Evolutionary conservation across 2,329 filamentous ascomycete genomes (phyloP), one percentile per base, ranked within the genome.

Genomic region (Claviceps sorghi): DNA sequence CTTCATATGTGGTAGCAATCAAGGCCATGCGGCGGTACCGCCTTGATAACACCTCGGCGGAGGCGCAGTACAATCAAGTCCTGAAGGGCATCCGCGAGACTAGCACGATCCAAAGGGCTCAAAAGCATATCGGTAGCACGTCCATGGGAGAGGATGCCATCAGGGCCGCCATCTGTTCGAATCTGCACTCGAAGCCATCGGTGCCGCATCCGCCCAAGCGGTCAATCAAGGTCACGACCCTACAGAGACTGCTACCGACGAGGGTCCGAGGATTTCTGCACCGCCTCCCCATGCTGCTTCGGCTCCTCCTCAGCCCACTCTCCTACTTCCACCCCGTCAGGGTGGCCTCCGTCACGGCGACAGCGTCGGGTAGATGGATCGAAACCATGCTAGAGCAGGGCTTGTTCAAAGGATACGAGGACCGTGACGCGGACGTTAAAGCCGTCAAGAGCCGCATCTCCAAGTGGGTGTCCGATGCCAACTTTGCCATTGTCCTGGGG

Each of bases 211-310:
- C 52, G 15, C 52, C 52, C 17, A 51, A 6, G 15, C 52, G 48
- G 10, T 53, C 52, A 11, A 26, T 53, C 30, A 53, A 53, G 38
- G 52, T 53, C 10, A 53, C 52, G 29, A 53, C 52, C 15, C 21
- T 53, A 34, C 52, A 53, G 32, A 34, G n/a, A 26, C 36, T 53
- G n/a, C 8, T 34, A 10, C 21, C 52, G 2, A 26, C 43, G 4
- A 42, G 34, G 10, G 21, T 51, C 15, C 52, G 52, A 26, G 29
- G 43, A 8, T 53, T 53, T 38, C 36, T 53, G 26, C 48, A 51
- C 32, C 43, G 52, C 8, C 44, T 53, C 6, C 52, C 52, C 17
- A 38, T 53, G 52, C 52, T 53, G 15, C 52, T 53, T 5, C 48
- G 52, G 9, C 34, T 53, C 11, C 26, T 53, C 3, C 48, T 53